These are phyloP conservation scores for Lactarius vividus DNA, from an alignment of 768 basidiomycete genomes.

Conservation along the genomic window DNA sequence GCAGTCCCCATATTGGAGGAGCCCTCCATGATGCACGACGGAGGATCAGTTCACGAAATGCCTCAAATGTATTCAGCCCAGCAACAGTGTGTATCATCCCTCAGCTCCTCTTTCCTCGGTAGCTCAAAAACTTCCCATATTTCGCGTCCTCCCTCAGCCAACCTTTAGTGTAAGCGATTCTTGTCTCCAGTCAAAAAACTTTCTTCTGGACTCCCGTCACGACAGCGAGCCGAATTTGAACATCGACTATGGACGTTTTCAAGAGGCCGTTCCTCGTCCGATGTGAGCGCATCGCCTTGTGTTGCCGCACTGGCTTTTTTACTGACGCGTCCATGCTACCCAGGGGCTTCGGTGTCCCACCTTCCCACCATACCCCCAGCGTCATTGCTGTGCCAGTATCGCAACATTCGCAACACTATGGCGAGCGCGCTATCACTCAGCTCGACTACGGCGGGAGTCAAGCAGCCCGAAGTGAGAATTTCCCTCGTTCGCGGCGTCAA, in stretches of 20 bases:
- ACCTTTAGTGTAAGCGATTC: constrained; percentile 1
- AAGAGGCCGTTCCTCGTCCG: constrained; percentile 18
- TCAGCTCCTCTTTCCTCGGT: neutral
- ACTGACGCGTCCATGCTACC: neutral
- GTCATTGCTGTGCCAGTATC: constrained; percentile 15
- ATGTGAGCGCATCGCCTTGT: constrained; percentile 5
- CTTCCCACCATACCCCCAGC: neutral
- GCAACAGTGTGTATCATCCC: constrained; percentile 4
- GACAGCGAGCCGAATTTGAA: constrained; percentile 22
- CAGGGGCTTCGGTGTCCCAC: constrained; percentile 10
- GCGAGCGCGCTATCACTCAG: constrained; percentile 23
- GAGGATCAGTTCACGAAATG: constrained; percentile 13
- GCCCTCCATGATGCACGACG: constrained; percentile 3
- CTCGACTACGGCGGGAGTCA: constrained; percentile 21
- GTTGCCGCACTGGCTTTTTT: neutral
- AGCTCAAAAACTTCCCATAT: neutral
- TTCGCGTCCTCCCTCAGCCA: neutral
- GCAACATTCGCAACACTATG: constrained; percentile 22
- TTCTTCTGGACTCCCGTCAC: neutral
- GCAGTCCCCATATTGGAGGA: constrained; percentile 21
- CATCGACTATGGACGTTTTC: constrained; percentile 26
- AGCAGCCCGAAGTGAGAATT: constrained; percentile 13
- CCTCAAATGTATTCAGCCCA: neutral
- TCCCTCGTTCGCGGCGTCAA: neutral
- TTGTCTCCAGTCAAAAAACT: neutral